Conservation (phyloP, 83 land plant genomes). For the Thuja plicata region DNA sequence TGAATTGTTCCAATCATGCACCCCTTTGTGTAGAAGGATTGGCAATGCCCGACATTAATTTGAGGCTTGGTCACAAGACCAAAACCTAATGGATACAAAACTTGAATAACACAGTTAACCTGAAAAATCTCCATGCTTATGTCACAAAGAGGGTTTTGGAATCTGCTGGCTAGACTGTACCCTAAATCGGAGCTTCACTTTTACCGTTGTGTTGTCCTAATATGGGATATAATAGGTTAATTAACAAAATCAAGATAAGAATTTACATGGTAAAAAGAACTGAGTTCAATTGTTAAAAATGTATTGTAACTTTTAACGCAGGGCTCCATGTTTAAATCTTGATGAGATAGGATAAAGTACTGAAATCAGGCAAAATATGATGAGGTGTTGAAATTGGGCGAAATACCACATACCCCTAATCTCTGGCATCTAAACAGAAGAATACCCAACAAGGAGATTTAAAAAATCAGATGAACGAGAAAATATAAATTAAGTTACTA, state of each 20-base stretch:
- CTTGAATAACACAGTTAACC: background rate
- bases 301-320: background rate
- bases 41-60: background rate
- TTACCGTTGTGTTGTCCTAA: background rate
- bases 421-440: background rate
- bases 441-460: background rate
- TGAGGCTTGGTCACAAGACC: background rate
- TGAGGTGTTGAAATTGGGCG: background rate
- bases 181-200: slow-evolving; percentile 41
- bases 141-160: slow-evolving; percentile 32
- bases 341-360: background rate
- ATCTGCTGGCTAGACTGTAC: slow-evolving; percentile 46
- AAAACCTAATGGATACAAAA: background rate
- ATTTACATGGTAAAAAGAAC: too few relatives aligned
- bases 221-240: too few relatives aligned
- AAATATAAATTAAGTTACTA: too few relatives aligned
- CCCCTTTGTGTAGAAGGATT: background rate
- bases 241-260: too few relatives aligned
- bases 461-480: background rate
- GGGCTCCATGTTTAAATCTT: background rate
- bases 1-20: background rate
- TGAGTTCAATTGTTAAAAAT: too few relatives aligned
- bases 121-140: background rate
- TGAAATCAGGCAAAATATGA: background rate
- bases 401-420: background rate